Evolutionary conservation across 225 moss, liverwort and hornwort species (phyloP), one percentile per base, ranked within the genome.

Genomic region (Takakia lepidozioides): DNA sequence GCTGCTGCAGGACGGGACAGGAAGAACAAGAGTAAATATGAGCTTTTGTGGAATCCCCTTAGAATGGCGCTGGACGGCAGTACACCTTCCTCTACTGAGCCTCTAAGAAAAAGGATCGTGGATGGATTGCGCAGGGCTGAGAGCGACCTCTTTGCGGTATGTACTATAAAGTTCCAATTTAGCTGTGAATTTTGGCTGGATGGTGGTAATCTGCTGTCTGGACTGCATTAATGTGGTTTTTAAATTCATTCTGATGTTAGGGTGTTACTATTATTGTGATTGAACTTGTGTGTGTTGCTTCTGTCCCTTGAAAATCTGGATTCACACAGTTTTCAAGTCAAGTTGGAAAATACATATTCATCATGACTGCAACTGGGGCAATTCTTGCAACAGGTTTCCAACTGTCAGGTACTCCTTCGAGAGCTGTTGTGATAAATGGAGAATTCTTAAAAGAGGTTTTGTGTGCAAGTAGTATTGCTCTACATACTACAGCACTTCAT

Each of bases 351-450:
- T 92, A 87, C 56, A 84, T 82, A 17, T 68, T 82, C 46, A 83
- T 87, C 50, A 85, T 87, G 80, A 82, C 64, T 65, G 87, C 84
- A 55, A 87, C 87, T 38, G 92, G 92, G 60, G 87, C 87, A 47
- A 82, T 85, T 40, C 43, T 92, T 34, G 92, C 85, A 39, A 82
- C 92, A 57, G 92, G 87, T 41, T 75, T 87, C 67, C 87, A 92
- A 60, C 55, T 92, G 56, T 74, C 87, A 22, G 92, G 87, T 32
- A 32, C 1, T 6, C 8, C 32, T 32, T 11, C 32, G 11, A 32
- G 32, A 32, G 7, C 11, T 32, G 32, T 6, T 32, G 32, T 7
- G 11, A 32, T 32, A 10, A 32, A 32, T 32, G 32, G n/a, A n/a
- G n/a, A n/a, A n/a, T n/a, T n/a, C n/a, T n/a, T n/a, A n/a, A n/a